Evolutionary conservation across 768 basidiomycete genomes (phyloP).

Genomic region (Xerocomellus chrysenteron): DNA sequence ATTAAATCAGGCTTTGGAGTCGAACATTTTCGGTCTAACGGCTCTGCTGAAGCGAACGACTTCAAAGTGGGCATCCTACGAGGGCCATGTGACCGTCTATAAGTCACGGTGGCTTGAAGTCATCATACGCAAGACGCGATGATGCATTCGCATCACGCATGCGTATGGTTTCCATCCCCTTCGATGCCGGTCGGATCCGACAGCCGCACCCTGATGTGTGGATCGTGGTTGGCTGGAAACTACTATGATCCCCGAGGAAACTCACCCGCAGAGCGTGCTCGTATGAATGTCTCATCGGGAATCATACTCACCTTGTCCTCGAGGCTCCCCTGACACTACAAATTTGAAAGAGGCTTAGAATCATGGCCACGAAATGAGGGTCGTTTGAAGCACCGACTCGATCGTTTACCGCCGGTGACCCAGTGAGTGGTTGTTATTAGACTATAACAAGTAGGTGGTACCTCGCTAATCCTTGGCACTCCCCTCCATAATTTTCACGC

Average conservation of each 20-base stretch:
- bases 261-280: not conserved
- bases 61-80: not conserved
- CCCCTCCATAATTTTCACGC: not conserved
- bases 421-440: not conserved
- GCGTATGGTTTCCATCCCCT: not conserved
- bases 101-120: not conserved
- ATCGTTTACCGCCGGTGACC: slow-evolving; percentile 9
- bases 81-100: not conserved
- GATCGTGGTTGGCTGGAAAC: not conserved
- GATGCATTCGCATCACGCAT: not conserved
- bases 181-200: not conserved
- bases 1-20: not conserved
- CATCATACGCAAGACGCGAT: not conserved
- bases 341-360: not conserved
- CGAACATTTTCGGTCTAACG: not conserved
- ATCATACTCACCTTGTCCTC: slow-evolving; percentile 17
- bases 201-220: not conserved
- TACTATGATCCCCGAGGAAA: not conserved
- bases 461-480: not conserved
- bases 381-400: not conserved
- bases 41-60: not conserved
- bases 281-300: not conserved
- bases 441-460: not conserved
- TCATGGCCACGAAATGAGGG: not conserved
- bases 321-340: slow-evolving; percentile 3